Conservation (phyloP, 1,284 basidiomycete genomes). For the Heterobasidion occidentale region DNA sequence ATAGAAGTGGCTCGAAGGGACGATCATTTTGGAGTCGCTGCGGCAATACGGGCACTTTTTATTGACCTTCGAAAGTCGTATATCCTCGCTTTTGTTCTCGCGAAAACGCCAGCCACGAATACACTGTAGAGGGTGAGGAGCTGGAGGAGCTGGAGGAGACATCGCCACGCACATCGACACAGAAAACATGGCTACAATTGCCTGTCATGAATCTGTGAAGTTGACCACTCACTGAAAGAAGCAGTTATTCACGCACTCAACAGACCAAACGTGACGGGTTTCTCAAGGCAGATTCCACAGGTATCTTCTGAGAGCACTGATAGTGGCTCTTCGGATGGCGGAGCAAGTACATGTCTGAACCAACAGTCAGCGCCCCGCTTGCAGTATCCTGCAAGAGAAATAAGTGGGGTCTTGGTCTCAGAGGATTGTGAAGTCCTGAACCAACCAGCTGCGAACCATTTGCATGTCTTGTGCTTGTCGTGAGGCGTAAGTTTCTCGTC, state of each 20-base stretch:
- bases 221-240: background rate
- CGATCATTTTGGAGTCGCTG: conserved; percentile 51
- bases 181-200: conserved; percentile 69
- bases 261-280: conserved; percentile 58
- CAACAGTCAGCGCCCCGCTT: conserved; percentile 60
- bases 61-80: conserved; percentile 45
- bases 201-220: conserved; percentile 24
- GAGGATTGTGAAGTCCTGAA: conserved; percentile 2
- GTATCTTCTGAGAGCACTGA: conserved; percentile 16
- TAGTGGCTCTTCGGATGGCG: conserved; percentile 1
- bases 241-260: conserved; percentile 35
- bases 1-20: conserved; percentile 61
- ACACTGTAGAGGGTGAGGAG: conserved; percentile 35
- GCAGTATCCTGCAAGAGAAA: conserved; percentile 44
- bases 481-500: conserved; percentile 50
- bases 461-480: conserved; percentile 62
- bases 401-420: background rate
- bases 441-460: conserved; percentile 50
- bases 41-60: conserved; percentile 76
- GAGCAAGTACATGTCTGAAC: conserved; percentile 47
- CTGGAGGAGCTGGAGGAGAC: background rate
- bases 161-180: conserved; percentile 40
- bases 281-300: conserved; percentile 70
- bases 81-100: conserved; percentile 40
- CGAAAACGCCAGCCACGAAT: conserved; percentile 66